Conservation (phyloP, 2,329 filamentous ascomycete genomes). For the Botrytis pseudocinerea region DNA sequence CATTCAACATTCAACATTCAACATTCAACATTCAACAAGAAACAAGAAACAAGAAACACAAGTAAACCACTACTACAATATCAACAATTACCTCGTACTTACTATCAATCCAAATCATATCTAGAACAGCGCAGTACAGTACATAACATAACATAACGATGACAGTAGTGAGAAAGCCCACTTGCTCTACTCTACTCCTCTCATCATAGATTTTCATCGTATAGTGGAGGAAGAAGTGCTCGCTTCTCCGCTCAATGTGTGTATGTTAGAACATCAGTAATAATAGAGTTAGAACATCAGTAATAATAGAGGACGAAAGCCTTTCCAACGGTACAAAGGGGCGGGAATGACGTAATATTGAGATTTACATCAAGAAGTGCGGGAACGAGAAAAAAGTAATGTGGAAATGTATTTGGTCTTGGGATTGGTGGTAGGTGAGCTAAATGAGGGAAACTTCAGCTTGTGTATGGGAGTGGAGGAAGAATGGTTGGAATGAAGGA, state of each 20-base stretch:
- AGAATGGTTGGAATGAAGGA: not conserved
- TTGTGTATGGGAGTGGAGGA: not conserved
- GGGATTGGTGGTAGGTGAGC: not conserved
- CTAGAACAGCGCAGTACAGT: too few relatives aligned
- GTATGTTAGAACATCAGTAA: too few relatives aligned
- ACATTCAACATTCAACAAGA: not conserved
- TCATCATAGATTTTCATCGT: not conserved
- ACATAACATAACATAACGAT: accelerated
- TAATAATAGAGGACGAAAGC: not conserved
- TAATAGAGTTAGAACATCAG: not conserved
- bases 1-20: not conserved
- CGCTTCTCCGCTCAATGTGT: not conserved
- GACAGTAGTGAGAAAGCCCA: too few relatives aligned
- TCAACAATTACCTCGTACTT: accelerated
- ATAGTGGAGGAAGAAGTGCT: not conserved
- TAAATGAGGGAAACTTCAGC: not conserved
- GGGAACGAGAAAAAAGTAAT: not conserved
- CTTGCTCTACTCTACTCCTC: not conserved
- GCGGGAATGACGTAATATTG: not conserved
- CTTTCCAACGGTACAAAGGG: not conserved
- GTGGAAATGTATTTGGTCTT: not conserved
- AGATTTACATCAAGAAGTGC: not conserved
- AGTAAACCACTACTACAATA: too few relatives aligned
- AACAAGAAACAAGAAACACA: accelerated
- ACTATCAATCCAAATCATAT: not conserved